Percentiles rank a stretch among this genome's conserved stretches.
Evolutionary conservation across 768 basidiomycete genomes (phyloP).

Genomic region (Pulveroboletus ravenelii): DNA sequence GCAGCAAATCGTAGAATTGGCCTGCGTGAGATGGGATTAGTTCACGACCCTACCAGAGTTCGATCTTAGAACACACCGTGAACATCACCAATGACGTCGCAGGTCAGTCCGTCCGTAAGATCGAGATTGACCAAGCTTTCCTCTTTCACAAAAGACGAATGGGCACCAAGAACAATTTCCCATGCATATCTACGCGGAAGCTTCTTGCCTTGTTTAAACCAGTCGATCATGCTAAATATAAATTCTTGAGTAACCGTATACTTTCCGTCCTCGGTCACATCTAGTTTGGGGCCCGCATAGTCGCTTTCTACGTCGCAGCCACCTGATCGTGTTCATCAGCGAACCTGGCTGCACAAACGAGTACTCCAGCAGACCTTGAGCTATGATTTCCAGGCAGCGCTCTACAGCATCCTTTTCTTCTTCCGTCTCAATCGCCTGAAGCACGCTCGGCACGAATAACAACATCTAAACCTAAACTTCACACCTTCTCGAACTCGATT

Average conservation of each 20-base stretch:
- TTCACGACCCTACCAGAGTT: neutral
- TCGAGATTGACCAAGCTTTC: conserved; percentile 75
- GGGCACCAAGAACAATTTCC: conserved; percentile 91
- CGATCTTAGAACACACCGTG: conserved; percentile 54
- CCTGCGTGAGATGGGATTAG: conserved; percentile 40
- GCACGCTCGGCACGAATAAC: neutral
- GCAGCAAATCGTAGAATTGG: conserved; percentile 91
- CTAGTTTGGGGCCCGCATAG: conserved; percentile 74
- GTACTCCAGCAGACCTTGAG: conserved; percentile 49
- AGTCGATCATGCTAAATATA: conserved; percentile 78
- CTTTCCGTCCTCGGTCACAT: conserved; percentile 54
- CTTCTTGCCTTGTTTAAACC: conserved; percentile 94
- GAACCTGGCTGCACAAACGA: neutral
- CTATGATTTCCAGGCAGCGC: conserved; percentile 74
- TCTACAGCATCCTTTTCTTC: conserved; percentile 78
- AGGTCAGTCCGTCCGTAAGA: conserved; percentile 71
- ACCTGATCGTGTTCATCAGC: conserved; percentile 39
- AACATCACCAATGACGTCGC: conserved; percentile 95
- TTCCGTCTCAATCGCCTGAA: conserved; percentile 85
- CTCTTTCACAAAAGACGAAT: conserved; percentile 68
- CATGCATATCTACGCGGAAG: conserved; percentile 85
- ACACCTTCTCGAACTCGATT: conserved; percentile 89
- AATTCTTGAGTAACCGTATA: conserved; percentile 75
- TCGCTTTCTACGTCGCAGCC: conserved; percentile 71
- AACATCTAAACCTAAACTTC: conserved; percentile 3